Evolutionary conservation across 2,329 filamentous ascomycete species (phyloP).

Genomic region (Diaporthe australafricana): DNA sequence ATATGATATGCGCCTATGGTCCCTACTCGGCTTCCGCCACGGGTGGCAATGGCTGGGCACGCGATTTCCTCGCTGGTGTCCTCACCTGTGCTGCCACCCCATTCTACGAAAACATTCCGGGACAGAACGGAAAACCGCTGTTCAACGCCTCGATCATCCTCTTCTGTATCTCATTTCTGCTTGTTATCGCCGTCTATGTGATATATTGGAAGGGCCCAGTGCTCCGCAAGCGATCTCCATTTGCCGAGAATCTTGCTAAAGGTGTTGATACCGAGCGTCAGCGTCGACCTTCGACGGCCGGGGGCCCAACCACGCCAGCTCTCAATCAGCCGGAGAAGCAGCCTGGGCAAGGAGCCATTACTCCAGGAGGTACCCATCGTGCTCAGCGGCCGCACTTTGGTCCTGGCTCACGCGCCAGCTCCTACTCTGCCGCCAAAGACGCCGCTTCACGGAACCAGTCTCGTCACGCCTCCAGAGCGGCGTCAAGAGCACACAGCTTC

Average conservation of each 20-base stretch:
- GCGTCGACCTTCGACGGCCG: conserved; percentile 1
- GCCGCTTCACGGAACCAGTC: conserved; percentile 20
- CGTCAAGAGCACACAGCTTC: conserved; percentile 32
- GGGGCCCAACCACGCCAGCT: not conserved
- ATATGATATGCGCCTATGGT: conserved; percentile 81
- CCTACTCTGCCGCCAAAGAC: conserved; percentile 32
- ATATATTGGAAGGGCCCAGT: conserved; percentile 74
- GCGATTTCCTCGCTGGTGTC: conserved; percentile 79
- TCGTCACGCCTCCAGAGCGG: conserved; percentile 30
- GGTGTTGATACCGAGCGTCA: conserved; percentile 33
- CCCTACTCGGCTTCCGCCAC: conserved; percentile 80
- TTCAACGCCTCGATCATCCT: conserved; percentile 71
- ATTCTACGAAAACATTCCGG: conserved; percentile 69
- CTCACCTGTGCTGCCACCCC: conserved; percentile 76
- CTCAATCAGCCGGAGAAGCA: conserved; percentile 17
- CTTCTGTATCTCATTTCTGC: conserved; percentile 68
- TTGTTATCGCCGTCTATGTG: conserved; percentile 73
- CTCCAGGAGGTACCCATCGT: not conserved
- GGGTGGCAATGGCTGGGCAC: conserved; percentile 79
- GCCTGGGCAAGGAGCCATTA: not conserved
- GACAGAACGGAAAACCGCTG: conserved; percentile 49
- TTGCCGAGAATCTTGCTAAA: conserved; percentile 71
- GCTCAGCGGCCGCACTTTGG: conserved; percentile 31
- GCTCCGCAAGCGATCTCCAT: conserved; percentile 71
- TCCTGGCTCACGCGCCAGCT: conserved; percentile 31